Evolutionary conservation across 1,139 yeast species (phyloP).

Genomic region (Pichia sp.): DNA sequence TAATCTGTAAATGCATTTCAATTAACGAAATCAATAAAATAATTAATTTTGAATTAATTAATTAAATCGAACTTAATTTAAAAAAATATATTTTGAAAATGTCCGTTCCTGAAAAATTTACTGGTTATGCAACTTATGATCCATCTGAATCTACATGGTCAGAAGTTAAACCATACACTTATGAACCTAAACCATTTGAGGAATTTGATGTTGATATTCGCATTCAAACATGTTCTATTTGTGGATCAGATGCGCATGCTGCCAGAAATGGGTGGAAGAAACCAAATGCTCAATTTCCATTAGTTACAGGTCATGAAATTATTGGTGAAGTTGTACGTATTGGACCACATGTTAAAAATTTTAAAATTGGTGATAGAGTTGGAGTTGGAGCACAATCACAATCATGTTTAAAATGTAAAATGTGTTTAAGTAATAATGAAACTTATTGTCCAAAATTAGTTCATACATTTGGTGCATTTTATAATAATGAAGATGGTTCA

Average conservation of each 20-base stretch:
- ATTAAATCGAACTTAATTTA: neutral
- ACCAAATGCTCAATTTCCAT: slow-evolving; percentile 21
- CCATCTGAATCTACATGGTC: slow-evolving; percentile 32
- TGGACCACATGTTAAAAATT: slow-evolving; percentile 41
- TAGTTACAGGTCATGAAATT: slow-evolving; percentile 44
- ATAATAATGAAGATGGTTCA: slow-evolving; percentile 31
- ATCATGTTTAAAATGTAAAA: slow-evolving; percentile 43
- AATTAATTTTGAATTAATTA: too few species aligned
- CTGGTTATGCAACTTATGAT: slow-evolving; percentile 34
- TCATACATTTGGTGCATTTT: slow-evolving; percentile 41
- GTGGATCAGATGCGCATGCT: slow-evolving; percentile 50
- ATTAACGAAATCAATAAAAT: too few species aligned
- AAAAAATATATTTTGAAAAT: neutral
- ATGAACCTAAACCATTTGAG: slow-evolving; percentile 42
- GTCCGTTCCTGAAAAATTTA: slow-evolving; percentile 31
- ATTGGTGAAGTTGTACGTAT: slow-evolving; percentile 38
- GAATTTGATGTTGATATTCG: slow-evolving; percentile 49
- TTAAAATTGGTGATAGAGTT: slow-evolving; percentile 53
- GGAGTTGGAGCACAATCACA: slow-evolving; percentile 55
- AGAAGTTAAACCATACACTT: slow-evolving; percentile 30
- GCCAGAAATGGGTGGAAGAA: slow-evolving; percentile 39
- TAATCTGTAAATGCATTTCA: too few species aligned
- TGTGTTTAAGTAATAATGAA: slow-evolving; percentile 43
- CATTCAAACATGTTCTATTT: slow-evolving; percentile 48
- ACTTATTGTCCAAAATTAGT: slow-evolving; percentile 41